Conservation (phyloP, 2,329 filamentous ascomycete species). For the Stachybotrys chlorohalonatus region DNA sequence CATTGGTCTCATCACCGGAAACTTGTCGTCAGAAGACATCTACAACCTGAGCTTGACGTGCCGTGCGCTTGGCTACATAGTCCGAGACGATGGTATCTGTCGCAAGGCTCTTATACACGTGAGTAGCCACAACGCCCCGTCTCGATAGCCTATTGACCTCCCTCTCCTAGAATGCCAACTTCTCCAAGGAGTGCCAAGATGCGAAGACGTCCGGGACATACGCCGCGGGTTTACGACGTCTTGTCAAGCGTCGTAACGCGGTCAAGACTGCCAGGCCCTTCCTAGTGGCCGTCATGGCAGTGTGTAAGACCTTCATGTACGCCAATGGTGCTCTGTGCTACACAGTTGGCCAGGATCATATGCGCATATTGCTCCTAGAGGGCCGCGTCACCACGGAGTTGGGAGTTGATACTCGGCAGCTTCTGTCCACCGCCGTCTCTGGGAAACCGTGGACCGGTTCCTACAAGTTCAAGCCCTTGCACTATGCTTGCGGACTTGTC, state of each 20-base stretch:
- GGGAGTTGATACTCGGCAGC: conserved; percentile 42
- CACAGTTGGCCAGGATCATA: conserved; percentile 30
- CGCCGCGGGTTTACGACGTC: conserved; percentile 34
- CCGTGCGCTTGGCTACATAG: conserved; percentile 37
- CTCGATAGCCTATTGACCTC: conserved; percentile 7
- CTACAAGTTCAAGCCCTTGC: conserved; percentile 44
- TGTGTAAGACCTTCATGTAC: conserved; percentile 54
- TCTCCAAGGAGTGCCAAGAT: conserved; percentile 12
- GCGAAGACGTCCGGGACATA: conserved; percentile 9
- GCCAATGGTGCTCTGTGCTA: conserved; percentile 58
- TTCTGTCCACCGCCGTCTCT: conserved; percentile 26
- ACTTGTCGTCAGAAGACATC: conserved; percentile 48
- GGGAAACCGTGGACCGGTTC: conserved; percentile 21
- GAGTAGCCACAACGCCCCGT: not conserved
- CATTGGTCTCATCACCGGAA: conserved; percentile 45
- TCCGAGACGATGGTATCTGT: conserved; percentile 47
- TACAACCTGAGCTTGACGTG: conserved; percentile 46
- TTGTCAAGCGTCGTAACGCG: conserved; percentile 52
- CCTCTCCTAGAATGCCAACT: conserved; percentile 9
- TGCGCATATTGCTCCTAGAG: conserved; percentile 53
- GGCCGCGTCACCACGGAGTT: conserved; percentile 36
- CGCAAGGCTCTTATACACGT: conserved; percentile 35
- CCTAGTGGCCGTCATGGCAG: conserved; percentile 47
- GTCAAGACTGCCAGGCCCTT: conserved; percentile 54
- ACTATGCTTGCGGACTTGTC: conserved; percentile 48